phyloP scores from a whole-genome alignment of 1,139 yeast genomes.

The Debaryomyces sp. region DNA sequence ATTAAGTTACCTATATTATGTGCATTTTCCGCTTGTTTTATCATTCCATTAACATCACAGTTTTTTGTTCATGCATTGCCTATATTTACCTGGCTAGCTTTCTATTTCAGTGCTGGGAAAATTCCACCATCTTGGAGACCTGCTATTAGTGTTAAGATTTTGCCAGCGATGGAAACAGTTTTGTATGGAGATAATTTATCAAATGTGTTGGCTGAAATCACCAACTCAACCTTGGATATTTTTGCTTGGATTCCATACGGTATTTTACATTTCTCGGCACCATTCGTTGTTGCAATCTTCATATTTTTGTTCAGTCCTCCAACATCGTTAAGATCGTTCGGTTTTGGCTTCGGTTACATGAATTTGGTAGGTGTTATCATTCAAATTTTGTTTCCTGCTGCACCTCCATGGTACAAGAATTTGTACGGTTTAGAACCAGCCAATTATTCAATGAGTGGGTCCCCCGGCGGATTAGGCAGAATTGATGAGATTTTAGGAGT shows the following conservation, averaged over 20 bases:
- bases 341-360: conserved; percentile 97
- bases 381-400: conserved; percentile 88
- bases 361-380: conserved; percentile 79
- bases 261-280: conserved; percentile 82
- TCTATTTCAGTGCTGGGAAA: conserved; percentile 78
- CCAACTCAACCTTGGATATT: conserved; percentile 69
- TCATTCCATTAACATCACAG: conserved; percentile 79
- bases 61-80: conserved; percentile 88
- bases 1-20: conserved; percentile 46
- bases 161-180: conserved; percentile 94
- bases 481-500: conserved; percentile 81
- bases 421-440: conserved; percentile 89
- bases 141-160: conserved; percentile 83
- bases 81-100: conserved; percentile 82
- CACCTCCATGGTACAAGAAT: conserved; percentile 98
- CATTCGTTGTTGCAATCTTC: conserved; percentile 81
- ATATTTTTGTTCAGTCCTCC: conserved; percentile 93
- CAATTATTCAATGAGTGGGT: conserved; percentile 87
- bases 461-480: conserved; percentile 95
- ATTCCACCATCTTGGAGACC: conserved; percentile 84
- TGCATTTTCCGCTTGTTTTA: conserved; percentile 44
- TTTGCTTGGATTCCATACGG: conserved; percentile 98
- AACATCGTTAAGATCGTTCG: conserved; percentile 80
- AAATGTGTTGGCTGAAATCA: conserved; percentile 78
- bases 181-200: conserved; percentile 92